phyloP scores from a whole-genome alignment of 2,329 filamentous ascomycete species.

The Sarocladium kiliense region DNA sequence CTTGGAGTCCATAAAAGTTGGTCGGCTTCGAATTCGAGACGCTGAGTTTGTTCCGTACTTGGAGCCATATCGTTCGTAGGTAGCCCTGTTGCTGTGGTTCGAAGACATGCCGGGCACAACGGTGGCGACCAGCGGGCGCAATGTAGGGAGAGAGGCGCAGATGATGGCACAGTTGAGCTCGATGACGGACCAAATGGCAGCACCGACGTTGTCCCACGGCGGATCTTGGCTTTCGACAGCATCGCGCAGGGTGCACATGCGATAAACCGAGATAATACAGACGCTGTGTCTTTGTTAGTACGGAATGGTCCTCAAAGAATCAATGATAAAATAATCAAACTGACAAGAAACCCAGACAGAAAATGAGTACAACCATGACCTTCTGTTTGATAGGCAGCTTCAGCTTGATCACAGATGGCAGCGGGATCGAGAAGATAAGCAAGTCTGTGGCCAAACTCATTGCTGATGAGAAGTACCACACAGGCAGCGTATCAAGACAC shows the following conservation, averaged over 20 bases:
- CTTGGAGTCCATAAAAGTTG: too few relatives aligned
- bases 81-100: slow-evolving; percentile 11
- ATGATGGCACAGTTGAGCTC: slow-evolving; percentile 25
- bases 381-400: slow-evolving; percentile 21
- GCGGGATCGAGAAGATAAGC: slow-evolving; percentile 22
- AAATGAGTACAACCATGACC: slow-evolving; percentile 21
- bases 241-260: slow-evolving; percentile 24
- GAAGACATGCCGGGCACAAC: slow-evolving; percentile 18
- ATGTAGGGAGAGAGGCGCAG: slow-evolving; percentile 22
- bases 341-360: slow-evolving; percentile 27
- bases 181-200: slow-evolving; percentile 25
- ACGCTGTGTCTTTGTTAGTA: too few relatives aligned
- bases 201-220: slow-evolving; percentile 25
- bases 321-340: too few relatives aligned
- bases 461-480: slow-evolving; percentile 26
- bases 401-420: slow-evolving; percentile 20
- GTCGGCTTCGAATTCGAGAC: slow-evolving; percentile 11
- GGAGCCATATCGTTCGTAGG: slow-evolving; percentile 16
- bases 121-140: slow-evolving; percentile 22
- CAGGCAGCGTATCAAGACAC: slow-evolving; percentile 23
- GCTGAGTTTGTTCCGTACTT: slow-evolving; percentile 7
- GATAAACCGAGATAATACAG: slow-evolving; percentile 26
- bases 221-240: slow-evolving; percentile 22
- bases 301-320: too few relatives aligned
- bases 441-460: slow-evolving; percentile 23